These are phyloP conservation scores for Coriaria nepalensis DNA, from an alignment of 306 rosid genomes.

Conservation along the genomic window DNA sequence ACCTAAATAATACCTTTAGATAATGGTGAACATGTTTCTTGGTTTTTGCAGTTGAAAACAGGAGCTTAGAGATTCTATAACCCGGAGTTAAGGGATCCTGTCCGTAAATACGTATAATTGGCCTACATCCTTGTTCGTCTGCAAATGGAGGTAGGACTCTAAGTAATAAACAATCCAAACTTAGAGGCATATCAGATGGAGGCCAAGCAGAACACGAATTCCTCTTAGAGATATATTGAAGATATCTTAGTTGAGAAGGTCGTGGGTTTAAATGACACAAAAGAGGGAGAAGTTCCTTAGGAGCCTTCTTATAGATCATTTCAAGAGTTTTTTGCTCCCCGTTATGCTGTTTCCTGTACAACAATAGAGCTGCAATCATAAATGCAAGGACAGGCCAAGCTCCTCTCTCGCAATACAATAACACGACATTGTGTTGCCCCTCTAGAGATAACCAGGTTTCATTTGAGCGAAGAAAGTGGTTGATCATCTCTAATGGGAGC, in stretches of 20 bases:
- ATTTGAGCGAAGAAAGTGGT: no score
- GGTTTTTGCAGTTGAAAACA: conserved; percentile 29
- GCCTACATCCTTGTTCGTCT: conserved; percentile 46
- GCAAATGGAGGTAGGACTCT: conserved; percentile 40
- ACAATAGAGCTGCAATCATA: conserved; percentile 47
- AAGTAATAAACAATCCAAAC: conserved; percentile 40
- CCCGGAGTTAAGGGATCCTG: conserved; percentile 36
- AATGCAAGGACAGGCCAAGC: conserved; percentile 63
- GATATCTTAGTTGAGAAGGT: conserved; percentile 52
- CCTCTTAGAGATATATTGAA: conserved; percentile 44
- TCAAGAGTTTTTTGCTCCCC: conserved; percentile 53
- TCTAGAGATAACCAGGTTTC: no score
- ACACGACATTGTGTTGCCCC: conserved; percentile 27
- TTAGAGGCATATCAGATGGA: conserved; percentile 38
- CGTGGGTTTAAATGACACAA: conserved; percentile 42
- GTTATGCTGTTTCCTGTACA: conserved; percentile 40
- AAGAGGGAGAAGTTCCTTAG: conserved; percentile 37
- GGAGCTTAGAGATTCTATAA: conserved; percentile 43
- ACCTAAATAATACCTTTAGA: conserved; percentile 32
- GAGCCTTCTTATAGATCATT: conserved; percentile 58
- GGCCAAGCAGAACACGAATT: conserved; percentile 43
- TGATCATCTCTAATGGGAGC: no score
- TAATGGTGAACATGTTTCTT: conserved; percentile 26
- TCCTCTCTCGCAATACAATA: conserved; percentile 53
- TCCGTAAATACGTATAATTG: conserved; percentile 39